Percentiles rank a stretch among this genome's conserved stretches.
Conservation (phyloP, 805 yeast genomes). For the Ogataea pignaliae region DNA sequence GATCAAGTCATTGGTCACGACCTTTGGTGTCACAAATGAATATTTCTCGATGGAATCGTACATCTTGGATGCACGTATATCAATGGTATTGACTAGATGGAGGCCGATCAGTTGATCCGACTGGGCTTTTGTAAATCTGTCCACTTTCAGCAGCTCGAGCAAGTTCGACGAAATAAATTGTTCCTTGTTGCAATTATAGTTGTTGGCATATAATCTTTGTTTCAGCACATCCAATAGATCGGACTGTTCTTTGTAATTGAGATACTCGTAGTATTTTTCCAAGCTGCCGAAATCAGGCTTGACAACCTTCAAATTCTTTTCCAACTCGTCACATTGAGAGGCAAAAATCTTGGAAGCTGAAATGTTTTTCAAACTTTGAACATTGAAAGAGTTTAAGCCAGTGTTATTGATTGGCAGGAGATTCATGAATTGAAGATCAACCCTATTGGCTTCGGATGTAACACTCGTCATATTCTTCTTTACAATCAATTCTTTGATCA, state of each 20-base stretch:
- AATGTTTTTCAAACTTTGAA: slow-evolving; percentile 38
- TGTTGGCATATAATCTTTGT: slow-evolving; percentile 60
- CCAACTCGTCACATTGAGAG: slow-evolving; percentile 40
- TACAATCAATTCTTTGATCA: slow-evolving; percentile 36
- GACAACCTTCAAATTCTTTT: slow-evolving; percentile 30
- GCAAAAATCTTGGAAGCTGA: slow-evolving; percentile 45
- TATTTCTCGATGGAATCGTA: slow-evolving; percentile 60
- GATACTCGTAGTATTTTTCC: slow-evolving; percentile 54
- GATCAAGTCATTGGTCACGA: slow-evolving; percentile 69
- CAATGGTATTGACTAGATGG: slow-evolving; percentile 39
- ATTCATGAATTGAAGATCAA: slow-evolving; percentile 58
- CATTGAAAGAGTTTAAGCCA: slow-evolving; percentile 40
- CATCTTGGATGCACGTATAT: slow-evolving; percentile 36
- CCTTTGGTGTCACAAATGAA: slow-evolving; percentile 86
- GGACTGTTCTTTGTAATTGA: slow-evolving; percentile 47
- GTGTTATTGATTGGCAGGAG: slow-evolving; percentile 49
- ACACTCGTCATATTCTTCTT: slow-evolving; percentile 25
- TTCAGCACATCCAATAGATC: slow-evolving; percentile 48
- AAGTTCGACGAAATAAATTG: slow-evolving; percentile 69
- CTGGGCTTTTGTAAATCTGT: slow-evolving; percentile 26
- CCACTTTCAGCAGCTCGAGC: slow-evolving; percentile 36
- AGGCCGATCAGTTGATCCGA: slow-evolving; percentile 23
- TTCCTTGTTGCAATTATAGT: slow-evolving; percentile 54
- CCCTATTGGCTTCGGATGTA: slow-evolving; percentile 8
- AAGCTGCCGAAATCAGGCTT: slow-evolving; percentile 36